Conservation (phyloP, 257 asterid genomes). For the Solanum bulbocastanum region DNA sequence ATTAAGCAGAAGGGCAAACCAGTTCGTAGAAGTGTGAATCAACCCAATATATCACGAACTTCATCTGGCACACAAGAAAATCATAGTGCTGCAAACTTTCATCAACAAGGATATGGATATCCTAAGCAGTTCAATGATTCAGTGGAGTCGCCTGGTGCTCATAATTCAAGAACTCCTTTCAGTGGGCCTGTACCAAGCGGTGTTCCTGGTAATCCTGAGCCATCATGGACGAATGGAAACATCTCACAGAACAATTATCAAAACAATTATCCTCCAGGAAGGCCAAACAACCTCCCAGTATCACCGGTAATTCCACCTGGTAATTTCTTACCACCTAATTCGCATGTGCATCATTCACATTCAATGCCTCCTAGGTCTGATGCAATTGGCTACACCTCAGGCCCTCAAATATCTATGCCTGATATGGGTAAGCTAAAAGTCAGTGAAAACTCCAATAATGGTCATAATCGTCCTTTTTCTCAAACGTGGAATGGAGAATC, state of each 20-base stretch:
- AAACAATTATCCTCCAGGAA: slow-evolving; percentile 38
- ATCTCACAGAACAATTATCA: slow-evolving; percentile 44
- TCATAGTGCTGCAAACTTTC: slow-evolving; percentile 36
- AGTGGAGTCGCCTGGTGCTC: slow-evolving; percentile 35
- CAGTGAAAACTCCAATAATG: slow-evolving; percentile 19
- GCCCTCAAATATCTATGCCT: slow-evolving; percentile 16
- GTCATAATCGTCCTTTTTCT: slow-evolving; percentile 16
- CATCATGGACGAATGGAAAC: slow-evolving; percentile 29
- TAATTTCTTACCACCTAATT: slow-evolving; percentile 18
- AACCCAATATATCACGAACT: slow-evolving; percentile 43
- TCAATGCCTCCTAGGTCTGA: slow-evolving; percentile 17
- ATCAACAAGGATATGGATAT: slow-evolving; percentile 35
- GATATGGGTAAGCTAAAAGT: slow-evolving; percentile 23
- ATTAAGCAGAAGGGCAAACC: slow-evolving; percentile 55
- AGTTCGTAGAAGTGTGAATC: slow-evolving; percentile 37
- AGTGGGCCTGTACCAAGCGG: slow-evolving; percentile 27
- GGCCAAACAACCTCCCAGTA: slow-evolving; percentile 31
- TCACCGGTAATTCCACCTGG: slow-evolving; percentile 30
- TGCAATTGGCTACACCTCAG: slow-evolving; percentile 17
- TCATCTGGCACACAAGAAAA: slow-evolving; percentile 55
- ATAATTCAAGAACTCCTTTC: slow-evolving; percentile 23
- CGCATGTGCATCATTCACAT: slow-evolving; percentile 8
- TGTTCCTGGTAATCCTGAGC: slow-evolving; percentile 24
- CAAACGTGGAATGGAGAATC: slow-evolving; percentile 33
- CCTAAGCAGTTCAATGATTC: slow-evolving; percentile 51